These are phyloP conservation scores for Umbelopsis vinacea DNA, from an alignment of 192 early-diverging fungal species.

Conservation along the genomic window DNA sequence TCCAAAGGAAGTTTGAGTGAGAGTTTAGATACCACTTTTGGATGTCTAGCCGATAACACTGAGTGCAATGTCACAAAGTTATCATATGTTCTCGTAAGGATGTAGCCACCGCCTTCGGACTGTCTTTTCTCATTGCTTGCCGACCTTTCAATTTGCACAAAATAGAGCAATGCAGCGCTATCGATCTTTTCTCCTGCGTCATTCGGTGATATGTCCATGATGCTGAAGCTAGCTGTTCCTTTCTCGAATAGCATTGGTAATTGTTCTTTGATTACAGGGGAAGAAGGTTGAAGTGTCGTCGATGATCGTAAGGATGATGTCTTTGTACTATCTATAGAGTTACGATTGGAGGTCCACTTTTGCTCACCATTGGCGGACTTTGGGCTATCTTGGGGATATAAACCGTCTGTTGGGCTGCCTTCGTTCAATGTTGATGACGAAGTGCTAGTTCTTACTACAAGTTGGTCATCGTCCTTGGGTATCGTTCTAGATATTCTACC, in stretches of 20 bases:
- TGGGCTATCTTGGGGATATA: neutral
- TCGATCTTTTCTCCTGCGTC: neutral
- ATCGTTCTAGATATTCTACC: neutral
- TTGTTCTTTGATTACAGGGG: neutral
- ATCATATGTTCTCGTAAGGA: slow-evolving; percentile 37
- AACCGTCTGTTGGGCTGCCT: neutral
- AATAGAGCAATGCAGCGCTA: slow-evolving; percentile 23
- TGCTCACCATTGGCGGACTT: neutral
- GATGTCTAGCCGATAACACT: slow-evolving; percentile 26
- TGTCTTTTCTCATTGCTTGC: neutral
- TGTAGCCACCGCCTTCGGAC: slow-evolving; percentile 44
- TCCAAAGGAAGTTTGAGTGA: slow-evolving; percentile 33
- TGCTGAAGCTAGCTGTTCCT: slow-evolving; percentile 29
- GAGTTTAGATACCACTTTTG: slow-evolving; percentile 21
- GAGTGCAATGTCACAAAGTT: slow-evolving; percentile 40
- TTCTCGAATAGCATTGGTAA: slow-evolving; percentile 21
- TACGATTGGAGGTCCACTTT: neutral
- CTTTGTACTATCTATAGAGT: neutral
- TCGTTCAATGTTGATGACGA: neutral
- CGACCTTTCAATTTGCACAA: slow-evolving; percentile 45
- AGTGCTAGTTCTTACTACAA: neutral
- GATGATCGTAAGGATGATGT: neutral
- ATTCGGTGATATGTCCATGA: slow-evolving; percentile 32
- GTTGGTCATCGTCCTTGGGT: neutral
- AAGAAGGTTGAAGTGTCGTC: slow-evolving; percentile 1